phyloP scores from a whole-genome alignment of 768 basidiomycete species.

The Termitomyces eurrhizus region DNA sequence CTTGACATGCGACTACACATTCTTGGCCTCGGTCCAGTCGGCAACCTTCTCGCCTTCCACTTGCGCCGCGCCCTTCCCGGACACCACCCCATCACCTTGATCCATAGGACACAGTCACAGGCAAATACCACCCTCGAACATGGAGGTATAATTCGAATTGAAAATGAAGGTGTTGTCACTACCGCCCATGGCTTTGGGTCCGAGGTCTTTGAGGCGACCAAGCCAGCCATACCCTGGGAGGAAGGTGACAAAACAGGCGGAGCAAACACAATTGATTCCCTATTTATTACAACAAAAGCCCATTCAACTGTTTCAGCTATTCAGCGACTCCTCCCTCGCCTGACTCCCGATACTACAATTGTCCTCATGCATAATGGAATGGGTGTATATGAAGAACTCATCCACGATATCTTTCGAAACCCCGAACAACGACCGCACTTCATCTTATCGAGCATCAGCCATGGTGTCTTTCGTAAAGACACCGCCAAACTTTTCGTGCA shows the following conservation, averaged over 20 bases:
- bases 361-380: conserved; percentile 95
- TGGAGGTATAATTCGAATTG: conserved; percentile 41
- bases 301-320: conserved; percentile 59
- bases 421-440: conserved; percentile 76
- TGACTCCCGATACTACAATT: conserved; percentile 70
- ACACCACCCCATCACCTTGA: conserved; percentile 57
- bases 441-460: conserved; percentile 77
- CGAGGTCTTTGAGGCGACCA: conserved; percentile 38
- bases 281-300: conserved; percentile 84
- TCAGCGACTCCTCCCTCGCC: conserved; percentile 52
- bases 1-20: conserved; percentile 67
- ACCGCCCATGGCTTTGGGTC: conserved; percentile 42
- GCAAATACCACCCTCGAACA: conserved; percentile 29
- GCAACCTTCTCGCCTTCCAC: conserved; percentile 77
- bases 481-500: conserved; percentile 57
- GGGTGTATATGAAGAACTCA: conserved; percentile 82
- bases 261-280: conserved; percentile 54
- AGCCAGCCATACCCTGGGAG: conserved; percentile 1
- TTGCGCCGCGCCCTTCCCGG: conserved; percentile 58
- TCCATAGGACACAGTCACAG: conserved; percentile 52
- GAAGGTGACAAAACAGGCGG: conserved; percentile 10
- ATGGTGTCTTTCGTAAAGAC: conserved; percentile 64
- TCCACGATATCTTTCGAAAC: conserved; percentile 67
- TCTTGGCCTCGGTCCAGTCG: conserved; percentile 80
- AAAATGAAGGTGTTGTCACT: conserved; percentile 42